Percentiles rank a stretch among this genome's conserved stretches.
Evolutionary conservation across 192 early-diverging fungal genomes (phyloP).

Genomic region (Coemansia sp.): DNA sequence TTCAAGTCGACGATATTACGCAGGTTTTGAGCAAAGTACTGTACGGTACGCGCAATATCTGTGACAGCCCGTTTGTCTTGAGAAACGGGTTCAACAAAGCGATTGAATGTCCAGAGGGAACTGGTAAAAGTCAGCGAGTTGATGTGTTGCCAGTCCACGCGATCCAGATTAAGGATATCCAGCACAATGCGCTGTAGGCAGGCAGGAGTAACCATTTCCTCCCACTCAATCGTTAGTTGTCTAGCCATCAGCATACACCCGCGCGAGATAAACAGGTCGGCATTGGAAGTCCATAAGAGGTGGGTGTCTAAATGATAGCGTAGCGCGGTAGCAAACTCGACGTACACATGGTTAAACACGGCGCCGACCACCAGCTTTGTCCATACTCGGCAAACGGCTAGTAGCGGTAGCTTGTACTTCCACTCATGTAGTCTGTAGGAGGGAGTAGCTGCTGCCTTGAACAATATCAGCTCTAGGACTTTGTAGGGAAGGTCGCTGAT

Average conservation of each 20-base stretch:
- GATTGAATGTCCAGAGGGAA: background rate
- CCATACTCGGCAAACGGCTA: background rate
- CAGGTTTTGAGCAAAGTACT: background rate
- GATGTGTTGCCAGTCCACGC: background rate
- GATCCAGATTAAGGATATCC: too few relatives aligned
- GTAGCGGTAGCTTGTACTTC: background rate
- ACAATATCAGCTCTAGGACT: background rate
- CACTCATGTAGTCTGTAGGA: background rate
- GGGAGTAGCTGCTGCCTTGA: background rate
- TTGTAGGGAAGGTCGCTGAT: background rate
- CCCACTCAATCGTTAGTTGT: background rate
- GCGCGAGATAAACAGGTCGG: background rate
- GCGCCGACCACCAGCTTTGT: background rate
- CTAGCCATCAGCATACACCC: background rate
- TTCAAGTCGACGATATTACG: background rate
- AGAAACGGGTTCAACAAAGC: background rate
- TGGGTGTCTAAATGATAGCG: background rate
- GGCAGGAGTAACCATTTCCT: background rate
- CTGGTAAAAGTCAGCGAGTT: background rate
- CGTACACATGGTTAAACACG: background rate
- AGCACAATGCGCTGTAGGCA: background rate
- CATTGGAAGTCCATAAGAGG: background rate
- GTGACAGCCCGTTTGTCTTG: background rate
- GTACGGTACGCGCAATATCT: background rate
- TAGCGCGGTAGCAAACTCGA: background rate